phyloP scores from a whole-genome alignment of 2,329 filamentous ascomycete species.

The Sporothrix sp. region DNA sequence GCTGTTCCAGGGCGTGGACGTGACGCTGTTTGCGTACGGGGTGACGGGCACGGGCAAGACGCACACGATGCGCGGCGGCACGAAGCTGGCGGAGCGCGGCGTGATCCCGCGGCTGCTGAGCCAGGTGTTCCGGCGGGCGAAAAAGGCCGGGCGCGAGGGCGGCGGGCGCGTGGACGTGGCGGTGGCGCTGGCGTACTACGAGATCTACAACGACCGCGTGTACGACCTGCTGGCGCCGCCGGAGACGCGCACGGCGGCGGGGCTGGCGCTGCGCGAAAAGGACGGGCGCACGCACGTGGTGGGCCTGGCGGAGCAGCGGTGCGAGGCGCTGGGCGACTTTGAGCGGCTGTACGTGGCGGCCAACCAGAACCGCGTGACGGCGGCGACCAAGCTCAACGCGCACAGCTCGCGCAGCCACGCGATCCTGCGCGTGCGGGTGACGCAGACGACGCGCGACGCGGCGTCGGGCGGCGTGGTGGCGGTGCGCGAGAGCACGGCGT shows the following conservation, averaged over 20 bases:
- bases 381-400: constrained; percentile 83
- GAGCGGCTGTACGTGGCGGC: constrained; percentile 84
- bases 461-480: constrained; percentile 42
- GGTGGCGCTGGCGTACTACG: constrained; percentile 81
- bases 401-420: constrained; percentile 86
- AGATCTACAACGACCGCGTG: constrained; percentile 95
- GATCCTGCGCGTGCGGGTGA: constrained; percentile 81
- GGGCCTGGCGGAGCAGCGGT: constrained; percentile 72
- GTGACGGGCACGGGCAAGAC: constrained; percentile 92
- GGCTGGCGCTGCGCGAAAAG: constrained; percentile 74
- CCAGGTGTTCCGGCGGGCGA: constrained; percentile 72
- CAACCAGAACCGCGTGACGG: constrained; percentile 82
- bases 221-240: constrained; percentile 81
- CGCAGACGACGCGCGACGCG: constrained; percentile 48
- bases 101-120: constrained; percentile 81
- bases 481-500: constrained; percentile 66
- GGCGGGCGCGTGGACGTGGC: constrained; percentile 58
- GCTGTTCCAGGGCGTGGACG: constrained; percentile 79
- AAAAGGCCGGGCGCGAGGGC: constrained; percentile 76
- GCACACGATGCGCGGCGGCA: constrained; percentile 88
- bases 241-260: constrained; percentile 74
- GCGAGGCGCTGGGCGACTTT: constrained; percentile 80
- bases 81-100: constrained; percentile 75
- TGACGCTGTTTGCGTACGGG: constrained; percentile 87
- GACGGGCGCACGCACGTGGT: constrained; percentile 81